Evolutionary conservation across 2,329 filamentous ascomycete species (phyloP).

Genomic region (Calonectria pauciramosa): DNA sequence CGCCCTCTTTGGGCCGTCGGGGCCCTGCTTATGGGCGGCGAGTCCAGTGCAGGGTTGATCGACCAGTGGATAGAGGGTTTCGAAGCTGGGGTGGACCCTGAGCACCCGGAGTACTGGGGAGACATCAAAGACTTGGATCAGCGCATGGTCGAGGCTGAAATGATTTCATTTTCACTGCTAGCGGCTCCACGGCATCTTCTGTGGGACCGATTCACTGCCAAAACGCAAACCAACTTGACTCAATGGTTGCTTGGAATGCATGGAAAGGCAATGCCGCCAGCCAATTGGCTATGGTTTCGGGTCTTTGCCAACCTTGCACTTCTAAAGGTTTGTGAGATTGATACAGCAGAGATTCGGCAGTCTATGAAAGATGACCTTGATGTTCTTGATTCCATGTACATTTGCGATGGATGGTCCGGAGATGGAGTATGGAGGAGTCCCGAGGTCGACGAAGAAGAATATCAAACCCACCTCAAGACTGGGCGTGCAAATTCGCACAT

Average conservation of each 20-base stretch:
- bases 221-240: slow-evolving; percentile 52
- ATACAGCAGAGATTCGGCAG: slow-evolving; percentile 46
- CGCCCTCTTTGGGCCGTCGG: slow-evolving; percentile 54
- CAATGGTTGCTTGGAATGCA: slow-evolving; percentile 59
- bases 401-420: slow-evolving; percentile 59
- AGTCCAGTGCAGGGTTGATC: slow-evolving; percentile 23
- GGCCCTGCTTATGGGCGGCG: slow-evolving; percentile 54
- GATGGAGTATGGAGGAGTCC: slow-evolving; percentile 57
- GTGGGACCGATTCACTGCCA: slow-evolving; percentile 49
- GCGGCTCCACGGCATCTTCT: slow-evolving; percentile 52
- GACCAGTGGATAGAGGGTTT: slow-evolving; percentile 50
- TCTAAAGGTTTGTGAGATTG: slow-evolving; percentile 53
- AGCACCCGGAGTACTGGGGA: slow-evolving; percentile 61
- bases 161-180: slow-evolving; percentile 63
- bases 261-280: slow-evolving; percentile 57
- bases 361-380: slow-evolving; percentile 57
- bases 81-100: slow-evolving; percentile 49
- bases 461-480: background rate
- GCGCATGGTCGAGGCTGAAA: slow-evolving; percentile 68
- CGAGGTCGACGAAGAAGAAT: slow-evolving; percentile 56
- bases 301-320: slow-evolving; percentile 62
- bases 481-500: background rate
- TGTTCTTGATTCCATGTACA: slow-evolving; percentile 59
- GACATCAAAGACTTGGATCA: slow-evolving; percentile 61
- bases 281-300: slow-evolving; percentile 66